phyloP scores from a whole-genome alignment of 1,284 basidiomycete genomes.

The Malassezia caprae region DNA sequence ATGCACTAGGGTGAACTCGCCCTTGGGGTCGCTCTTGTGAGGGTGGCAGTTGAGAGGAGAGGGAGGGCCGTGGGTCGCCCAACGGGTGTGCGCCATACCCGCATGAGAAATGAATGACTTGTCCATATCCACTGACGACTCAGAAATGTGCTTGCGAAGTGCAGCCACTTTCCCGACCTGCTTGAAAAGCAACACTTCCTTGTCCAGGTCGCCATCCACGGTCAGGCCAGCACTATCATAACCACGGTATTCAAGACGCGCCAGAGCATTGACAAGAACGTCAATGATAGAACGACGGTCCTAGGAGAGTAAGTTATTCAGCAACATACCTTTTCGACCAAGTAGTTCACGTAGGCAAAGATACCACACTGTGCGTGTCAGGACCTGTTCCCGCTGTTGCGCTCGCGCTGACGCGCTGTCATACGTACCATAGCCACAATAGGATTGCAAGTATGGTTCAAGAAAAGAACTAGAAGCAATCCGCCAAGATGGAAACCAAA shows the following conservation, averaged over 20 bases:
- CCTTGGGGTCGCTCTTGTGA: conserved; percentile 68
- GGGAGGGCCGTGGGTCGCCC: conserved; percentile 92
- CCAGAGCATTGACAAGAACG: conserved; percentile 79
- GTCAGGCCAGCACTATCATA: conserved; percentile 93
- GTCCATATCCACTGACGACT: conserved; percentile 64
- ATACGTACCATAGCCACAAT: conserved; percentile 4
- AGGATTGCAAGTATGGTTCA: neutral
- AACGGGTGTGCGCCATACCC: conserved; percentile 96
- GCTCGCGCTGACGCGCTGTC: neutral
- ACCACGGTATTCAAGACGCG: conserved; percentile 93
- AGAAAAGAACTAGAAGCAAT: neutral
- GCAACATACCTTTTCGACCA: conserved; percentile 42
- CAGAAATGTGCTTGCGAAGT: conserved; percentile 80
- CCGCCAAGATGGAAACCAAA: neutral
- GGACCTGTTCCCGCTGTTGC: neutral
- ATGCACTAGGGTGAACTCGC: conserved; percentile 89
- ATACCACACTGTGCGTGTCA: conserved; percentile 40
- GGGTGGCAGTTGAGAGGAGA: conserved; percentile 89
- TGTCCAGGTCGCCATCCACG: conserved; percentile 81
- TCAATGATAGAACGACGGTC: conserved; percentile 86
- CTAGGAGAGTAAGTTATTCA: conserved; percentile 50
- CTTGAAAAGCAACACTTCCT: conserved; percentile 77
- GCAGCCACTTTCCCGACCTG: conserved; percentile 96
- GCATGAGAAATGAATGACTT: conserved; percentile 80
- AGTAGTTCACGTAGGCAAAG: conserved; percentile 47